Evolutionary conservation across 495 filamentous ascomycete genomes (phyloP), one percentile per base, ranked within the genome.

Genomic region (Oidiodendron maius): DNA sequence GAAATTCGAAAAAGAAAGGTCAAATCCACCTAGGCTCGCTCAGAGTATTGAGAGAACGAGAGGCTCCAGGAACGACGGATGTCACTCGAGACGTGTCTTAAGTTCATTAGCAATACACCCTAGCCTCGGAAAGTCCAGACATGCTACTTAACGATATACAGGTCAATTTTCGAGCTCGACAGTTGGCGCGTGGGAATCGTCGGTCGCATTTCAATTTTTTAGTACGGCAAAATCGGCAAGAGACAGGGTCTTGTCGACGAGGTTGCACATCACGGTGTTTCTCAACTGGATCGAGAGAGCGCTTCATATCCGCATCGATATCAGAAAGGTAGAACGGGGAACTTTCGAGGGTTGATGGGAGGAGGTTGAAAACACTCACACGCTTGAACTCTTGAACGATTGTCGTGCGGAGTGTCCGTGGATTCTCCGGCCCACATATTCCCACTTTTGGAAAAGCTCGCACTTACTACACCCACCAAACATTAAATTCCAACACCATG

Each of bases 131-230:
- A 20, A 22, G 5, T n/a, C 11, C 1, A 18, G 11, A 10, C 17
- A n/a, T 42, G 26, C 40, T 20, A 24, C n/a, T 3, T 5, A 13
- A 10, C n/a, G 40, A 42, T 22, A 13, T 17, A 42, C 51, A 54
- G 12, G 21, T 39, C 13, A 54, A 22, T 15, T 45, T 48, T n/a
- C 51, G 39, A 25, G 51, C 51, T 20, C 45, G 46, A 26, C 51
- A 54, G 35, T 54, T 54, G 2, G 45, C 44, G 18, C 51, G 49
- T 3, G 51, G 51, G 28, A 8, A 20, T 13, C 11, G 24, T 15
- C 51, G 17, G 15, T 48, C 45, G 21, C 51, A 54, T 42, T 54
- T 54, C 13, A 54, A 34, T 23, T 54, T 54, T 41, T 54, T 54
- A 22, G 20, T 20, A 2, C 51, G 9, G 40, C 51, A 54, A 16